Evolutionary conservation across 139 green algal species (phyloP), one percentile per base, ranked within the genome.

Genomic region (Ettlia oleoabundans): DNA sequence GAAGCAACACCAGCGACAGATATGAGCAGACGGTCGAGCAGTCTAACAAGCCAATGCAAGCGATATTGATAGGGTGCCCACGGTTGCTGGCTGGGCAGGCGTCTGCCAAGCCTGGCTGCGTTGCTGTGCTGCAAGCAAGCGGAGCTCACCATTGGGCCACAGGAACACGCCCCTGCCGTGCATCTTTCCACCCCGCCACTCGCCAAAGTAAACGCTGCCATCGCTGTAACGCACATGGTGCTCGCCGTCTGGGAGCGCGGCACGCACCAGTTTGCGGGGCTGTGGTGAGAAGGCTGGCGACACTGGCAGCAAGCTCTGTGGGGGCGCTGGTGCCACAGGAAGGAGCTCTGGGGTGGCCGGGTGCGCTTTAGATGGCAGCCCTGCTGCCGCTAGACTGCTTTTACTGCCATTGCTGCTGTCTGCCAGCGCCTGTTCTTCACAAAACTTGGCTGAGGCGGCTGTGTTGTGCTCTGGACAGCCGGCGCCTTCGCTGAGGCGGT

Each of bases 161-260:
- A 89, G 63, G 71, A 92, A 94, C 5, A 89, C 92, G 58, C 93
- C 93, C 2, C 82, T 65, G 41, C 93, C 93, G 61, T 90, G 65
- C 83, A 94, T 92, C 10, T 73, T 80, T 21, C 93, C 93, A 51
- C 74, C 85, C n/a, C 79, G 38, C 73, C 73, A 80, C 51, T 88
- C 78, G 21, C 84, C 84, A 41, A 42, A 82, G 51, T 88, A 88
- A 2, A 42, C 66, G 8, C n/a, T 55, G 65, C 84, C 84, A 41
- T 88, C 84, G 1, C 35, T 30, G 40, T 85, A 82, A 1, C 37
- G 43, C 13, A 85, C 41, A 10, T 78, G 53, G 38, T 85, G 83
- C 30, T 66, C 47, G 5, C 83, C 77, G 24, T 85, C 40, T 15
- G 72, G 80, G 62, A 83, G 65, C 7, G 26, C 72, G 30, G 55